Conservation (phyloP, 2,329 filamentous ascomycete species). For the Fonsecaea multimorphosa region DNA sequence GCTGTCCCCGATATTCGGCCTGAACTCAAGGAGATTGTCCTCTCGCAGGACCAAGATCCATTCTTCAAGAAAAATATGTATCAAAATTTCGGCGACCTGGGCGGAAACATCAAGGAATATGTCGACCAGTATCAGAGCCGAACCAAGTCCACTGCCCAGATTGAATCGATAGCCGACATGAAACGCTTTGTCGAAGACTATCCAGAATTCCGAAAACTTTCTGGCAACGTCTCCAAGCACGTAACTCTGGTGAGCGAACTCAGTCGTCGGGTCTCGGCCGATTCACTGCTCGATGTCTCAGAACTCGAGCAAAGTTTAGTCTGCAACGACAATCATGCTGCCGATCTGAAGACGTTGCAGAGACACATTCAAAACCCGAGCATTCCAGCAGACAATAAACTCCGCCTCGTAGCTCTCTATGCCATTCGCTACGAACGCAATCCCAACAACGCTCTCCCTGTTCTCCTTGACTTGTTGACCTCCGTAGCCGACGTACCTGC, state of each 20-base stretch:
- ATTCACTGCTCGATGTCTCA: constrained; percentile 91
- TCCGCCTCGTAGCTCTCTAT: constrained; percentile 91
- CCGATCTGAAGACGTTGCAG: constrained; percentile 92
- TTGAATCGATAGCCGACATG: constrained; percentile 98
- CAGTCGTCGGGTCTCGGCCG: constrained; percentile 81
- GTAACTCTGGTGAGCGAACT: constrained; percentile 94
- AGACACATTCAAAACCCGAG: constrained; percentile 79
- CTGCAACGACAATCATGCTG: constrained; percentile 92
- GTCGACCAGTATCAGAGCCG: constrained; percentile 98
- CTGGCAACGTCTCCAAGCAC: constrained; percentile 97
- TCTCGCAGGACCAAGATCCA: constrained; percentile 95
- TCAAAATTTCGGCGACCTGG: constrained; percentile 93
- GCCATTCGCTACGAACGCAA: constrained; percentile 89
- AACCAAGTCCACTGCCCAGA: constrained; percentile 93
- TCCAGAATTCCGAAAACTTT: constrained; percentile 94
- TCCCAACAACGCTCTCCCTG: constrained; percentile 78
- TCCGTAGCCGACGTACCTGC: constrained; percentile 81
- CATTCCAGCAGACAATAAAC: constrained; percentile 80
- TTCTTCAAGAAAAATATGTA: constrained; percentile 99
- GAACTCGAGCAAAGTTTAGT: constrained; percentile 96
- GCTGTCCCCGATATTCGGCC: constrained; percentile 82
- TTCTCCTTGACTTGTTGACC: constrained; percentile 83
- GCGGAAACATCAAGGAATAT: constrained; percentile 97
- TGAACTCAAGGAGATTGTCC: constrained; percentile 89
- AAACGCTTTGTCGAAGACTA: constrained; percentile 99